Percentiles rank a stretch among this genome's conserved stretches.
Evolutionary conservation across 257 asterid species (phyloP).

Genomic region (Solanum sitiens): DNA sequence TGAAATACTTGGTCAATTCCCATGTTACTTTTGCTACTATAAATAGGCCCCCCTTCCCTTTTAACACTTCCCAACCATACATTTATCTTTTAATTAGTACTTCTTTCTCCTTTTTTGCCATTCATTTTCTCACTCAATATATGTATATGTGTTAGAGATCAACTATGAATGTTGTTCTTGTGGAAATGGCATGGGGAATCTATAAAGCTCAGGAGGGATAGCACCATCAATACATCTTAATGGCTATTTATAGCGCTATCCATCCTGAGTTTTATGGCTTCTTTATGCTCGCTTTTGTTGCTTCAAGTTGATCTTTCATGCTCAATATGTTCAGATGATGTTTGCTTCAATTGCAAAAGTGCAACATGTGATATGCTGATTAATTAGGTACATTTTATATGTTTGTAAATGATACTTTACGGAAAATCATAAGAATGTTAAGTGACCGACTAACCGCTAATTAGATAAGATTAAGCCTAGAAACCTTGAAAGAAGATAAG

Average conservation of each 20-base stretch:
- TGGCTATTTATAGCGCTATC: constrained; percentile 39
- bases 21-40: constrained; percentile 34
- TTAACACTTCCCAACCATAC: constrained; percentile 5
- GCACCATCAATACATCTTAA: constrained; percentile 26
- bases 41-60: constrained; percentile 24
- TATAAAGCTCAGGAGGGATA: constrained; percentile 82
- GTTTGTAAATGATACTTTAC: not conserved
- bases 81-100: not conserved
- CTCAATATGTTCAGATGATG: not conserved
- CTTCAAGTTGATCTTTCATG: not conserved
- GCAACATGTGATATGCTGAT: not conserved
- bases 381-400: not conserved
- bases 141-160: not conserved
- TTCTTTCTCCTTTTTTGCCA: not conserved
- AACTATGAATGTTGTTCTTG: not conserved
- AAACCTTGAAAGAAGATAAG: not conserved
- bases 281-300: not conserved
- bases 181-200: constrained; percentile 24
- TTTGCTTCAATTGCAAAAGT: not conserved
- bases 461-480: not conserved
- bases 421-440: not conserved
- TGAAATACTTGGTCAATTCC: constrained; percentile 7
- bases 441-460: not conserved
- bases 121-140: not conserved
- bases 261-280: constrained; percentile 71